A percentile compares a stretch with the other conserved stretches of the same genome.
Conservation (phyloP, 2,329 filamentous ascomycete species). For the Knoxdaviesia proteae region DNA sequence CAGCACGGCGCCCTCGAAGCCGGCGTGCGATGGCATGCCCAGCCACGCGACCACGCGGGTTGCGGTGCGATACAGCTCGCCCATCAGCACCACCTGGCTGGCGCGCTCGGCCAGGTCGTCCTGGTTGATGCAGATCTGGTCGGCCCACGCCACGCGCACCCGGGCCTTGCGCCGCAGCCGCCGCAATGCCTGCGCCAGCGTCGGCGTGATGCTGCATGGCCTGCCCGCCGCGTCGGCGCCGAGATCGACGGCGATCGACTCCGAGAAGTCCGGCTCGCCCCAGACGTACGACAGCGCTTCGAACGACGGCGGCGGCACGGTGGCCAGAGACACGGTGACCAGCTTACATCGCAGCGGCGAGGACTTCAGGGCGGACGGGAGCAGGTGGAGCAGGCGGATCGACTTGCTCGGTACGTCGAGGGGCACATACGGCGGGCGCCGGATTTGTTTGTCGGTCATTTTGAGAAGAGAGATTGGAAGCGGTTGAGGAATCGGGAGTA, state of each 20-base stretch:
- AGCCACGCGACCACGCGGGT: neutral
- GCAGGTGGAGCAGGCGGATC: too few relatives aligned
- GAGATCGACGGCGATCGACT: neutral
- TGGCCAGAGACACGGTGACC: too few relatives aligned
- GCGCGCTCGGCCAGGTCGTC: constrained; percentile 4
- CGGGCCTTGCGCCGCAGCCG: constrained; percentile 1
- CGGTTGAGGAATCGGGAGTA: too few relatives aligned
- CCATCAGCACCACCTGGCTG: constrained; percentile 4
- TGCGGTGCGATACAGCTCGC: neutral
- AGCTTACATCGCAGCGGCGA: too few relatives aligned
- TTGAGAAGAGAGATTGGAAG: too few relatives aligned
- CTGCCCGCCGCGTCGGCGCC: too few relatives aligned
- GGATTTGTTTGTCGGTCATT: too few relatives aligned
- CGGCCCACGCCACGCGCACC: constrained; percentile 5
- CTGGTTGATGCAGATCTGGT: constrained; percentile 6
- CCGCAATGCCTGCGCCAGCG: constrained; percentile 4
- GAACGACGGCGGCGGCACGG: neutral
- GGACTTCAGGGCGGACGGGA: too few relatives aligned
- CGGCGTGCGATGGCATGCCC: neutral
- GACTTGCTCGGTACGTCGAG: too few relatives aligned
- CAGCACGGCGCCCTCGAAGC: too few relatives aligned
- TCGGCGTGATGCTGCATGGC: constrained; percentile 3
- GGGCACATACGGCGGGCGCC: too few relatives aligned
- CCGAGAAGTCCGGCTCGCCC: constrained; percentile 3
- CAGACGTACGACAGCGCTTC: constrained; percentile 6